phyloP scores from a whole-genome alignment of 305 asterid genomes.

The Solanum chacoense region DNA sequence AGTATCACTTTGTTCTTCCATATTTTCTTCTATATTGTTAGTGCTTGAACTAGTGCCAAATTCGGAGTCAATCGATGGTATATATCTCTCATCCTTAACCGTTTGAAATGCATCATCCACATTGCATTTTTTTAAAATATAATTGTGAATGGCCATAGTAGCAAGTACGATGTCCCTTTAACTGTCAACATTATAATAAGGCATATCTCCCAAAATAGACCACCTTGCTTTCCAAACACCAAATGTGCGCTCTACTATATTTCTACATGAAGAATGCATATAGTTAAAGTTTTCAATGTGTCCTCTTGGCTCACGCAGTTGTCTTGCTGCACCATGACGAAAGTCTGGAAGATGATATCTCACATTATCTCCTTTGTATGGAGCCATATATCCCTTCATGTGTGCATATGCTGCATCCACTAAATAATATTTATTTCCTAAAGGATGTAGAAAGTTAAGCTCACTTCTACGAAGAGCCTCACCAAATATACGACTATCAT shows the following conservation, averaged over 20 bases:
- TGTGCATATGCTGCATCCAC: not conserved
- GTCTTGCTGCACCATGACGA: not conserved
- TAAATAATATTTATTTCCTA: too few species aligned
- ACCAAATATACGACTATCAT: not conserved
- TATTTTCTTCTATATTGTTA: not conserved
- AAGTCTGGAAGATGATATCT: not conserved
- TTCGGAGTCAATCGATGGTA: not conserved
- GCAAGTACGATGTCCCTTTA: too few species aligned
- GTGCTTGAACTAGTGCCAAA: not conserved
- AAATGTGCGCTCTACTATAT: not conserved
- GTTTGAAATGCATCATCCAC: not conserved
- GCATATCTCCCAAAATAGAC: too few species aligned
- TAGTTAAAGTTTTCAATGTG: not conserved
- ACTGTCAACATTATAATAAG: too few species aligned
- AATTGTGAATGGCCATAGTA: not conserved
- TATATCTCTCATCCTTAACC: not conserved
- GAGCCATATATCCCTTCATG: not conserved
- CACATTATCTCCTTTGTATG: not conserved
- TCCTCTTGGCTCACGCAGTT: not conserved
- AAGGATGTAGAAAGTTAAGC: not conserved
- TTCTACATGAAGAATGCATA: not conserved
- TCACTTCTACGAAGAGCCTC: not conserved
- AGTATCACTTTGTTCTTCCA: not conserved
- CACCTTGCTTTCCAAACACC: not conserved
- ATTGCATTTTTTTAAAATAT: too few species aligned